Percentiles rank a stretch among this genome's conserved stretches.
Evolutionary conservation across 176 grass and related monocot genomes (phyloP).

Genomic region (Bothriochloa decipiens): DNA sequence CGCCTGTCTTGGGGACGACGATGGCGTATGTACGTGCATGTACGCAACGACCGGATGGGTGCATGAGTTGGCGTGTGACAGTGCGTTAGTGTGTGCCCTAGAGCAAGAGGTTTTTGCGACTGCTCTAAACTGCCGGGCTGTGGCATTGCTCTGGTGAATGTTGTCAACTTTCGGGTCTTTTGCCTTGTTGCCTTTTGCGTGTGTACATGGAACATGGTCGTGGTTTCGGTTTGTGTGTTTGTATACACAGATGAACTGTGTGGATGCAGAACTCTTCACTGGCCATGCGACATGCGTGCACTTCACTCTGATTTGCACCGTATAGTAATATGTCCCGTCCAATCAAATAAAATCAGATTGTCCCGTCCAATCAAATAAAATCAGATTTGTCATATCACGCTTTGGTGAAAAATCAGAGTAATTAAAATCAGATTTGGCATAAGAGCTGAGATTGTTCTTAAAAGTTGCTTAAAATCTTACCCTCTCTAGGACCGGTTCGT

Average conservation of each 20-base stretch:
- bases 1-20: conserved; percentile 2
- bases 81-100: not conserved
- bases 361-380: not conserved
- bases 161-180: not conserved
- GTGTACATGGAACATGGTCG: not conserved
- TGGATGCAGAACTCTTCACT: too few relatives aligned
- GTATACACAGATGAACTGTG: not conserved
- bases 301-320: not conserved
- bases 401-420: too few relatives aligned
- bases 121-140: not conserved
- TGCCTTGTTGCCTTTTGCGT: not conserved
- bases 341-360: not conserved
- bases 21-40: conserved; percentile 52
- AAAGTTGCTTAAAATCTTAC: too few relatives aligned
- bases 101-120: conserved; percentile 31
- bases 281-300: conserved; percentile 20
- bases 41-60: conserved; percentile 13
- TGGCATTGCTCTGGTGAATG: not conserved
- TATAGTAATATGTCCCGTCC: not conserved
- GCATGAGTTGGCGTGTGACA: not conserved
- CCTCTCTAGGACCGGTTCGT: too few relatives aligned
- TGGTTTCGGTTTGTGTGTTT: not conserved
- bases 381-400: not conserved
- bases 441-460: too few relatives aligned
- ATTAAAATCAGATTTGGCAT: too few relatives aligned